Conservation (phyloP, 257 asterid genomes). For the Plantago major region DNA sequence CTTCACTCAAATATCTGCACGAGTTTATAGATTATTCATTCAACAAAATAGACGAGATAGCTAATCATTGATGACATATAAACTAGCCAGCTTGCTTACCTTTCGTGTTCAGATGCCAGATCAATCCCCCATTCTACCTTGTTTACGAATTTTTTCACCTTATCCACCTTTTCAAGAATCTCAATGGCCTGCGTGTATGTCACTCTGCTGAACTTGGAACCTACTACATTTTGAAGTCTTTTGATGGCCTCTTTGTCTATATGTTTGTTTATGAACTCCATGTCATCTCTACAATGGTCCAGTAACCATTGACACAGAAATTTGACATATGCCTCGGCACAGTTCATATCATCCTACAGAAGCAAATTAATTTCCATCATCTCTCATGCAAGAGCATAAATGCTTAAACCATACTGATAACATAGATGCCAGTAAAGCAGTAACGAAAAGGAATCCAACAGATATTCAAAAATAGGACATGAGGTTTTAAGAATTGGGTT, state of each 20-base stretch:
- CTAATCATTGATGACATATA: too few species aligned
- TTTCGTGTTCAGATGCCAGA: constrained; percentile 95
- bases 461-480: too few species aligned
- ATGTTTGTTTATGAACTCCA: constrained; percentile 68
- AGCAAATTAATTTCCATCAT: constrained; percentile 14
- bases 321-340: constrained; percentile 94
- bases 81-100: constrained; percentile 31
- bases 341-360: constrained; percentile 93
- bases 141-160: constrained; percentile 76
- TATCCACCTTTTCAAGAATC: constrained; percentile 72
- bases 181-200: constrained; percentile 82
- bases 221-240: constrained; percentile 79
- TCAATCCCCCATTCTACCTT: constrained; percentile 97
- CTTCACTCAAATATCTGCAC: constrained; percentile 83
- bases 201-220: constrained; percentile 56
- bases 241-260: constrained; percentile 61
- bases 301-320: constrained; percentile 90
- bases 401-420: background rate
- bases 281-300: constrained; percentile 85
- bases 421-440: too few species aligned
- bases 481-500: too few species aligned
- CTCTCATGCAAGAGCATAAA: background rate
- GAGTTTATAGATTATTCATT: constrained; percentile 1
- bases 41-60: too few species aligned
- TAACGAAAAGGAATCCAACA: too few species aligned